Evolutionary conservation across 2,329 filamentous ascomycete species (phyloP), one percentile per base, ranked within the genome.

Genomic region (Neoarthrinium moseri): DNA sequence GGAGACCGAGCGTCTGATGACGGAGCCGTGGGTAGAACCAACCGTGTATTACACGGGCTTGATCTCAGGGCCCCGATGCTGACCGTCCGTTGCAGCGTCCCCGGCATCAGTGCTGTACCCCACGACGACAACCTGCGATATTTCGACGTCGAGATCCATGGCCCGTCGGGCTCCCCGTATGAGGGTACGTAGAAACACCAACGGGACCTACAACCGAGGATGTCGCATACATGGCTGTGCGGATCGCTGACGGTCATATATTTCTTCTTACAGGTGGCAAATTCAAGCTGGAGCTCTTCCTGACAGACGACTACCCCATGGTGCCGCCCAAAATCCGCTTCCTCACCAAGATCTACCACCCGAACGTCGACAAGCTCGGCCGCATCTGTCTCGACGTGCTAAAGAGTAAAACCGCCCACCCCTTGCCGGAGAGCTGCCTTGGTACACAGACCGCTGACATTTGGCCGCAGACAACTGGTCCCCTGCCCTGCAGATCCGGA

Each of bases 281-380:
- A 53, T 99, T 99, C 78, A 92, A 95, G 70, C 86, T 97, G 51
- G 94, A 99, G 70, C 83, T 99, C 17, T 99, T 99, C 69, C 80
- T 99, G 20, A 95, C 95, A 35, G 94, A 99, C 63, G 94, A 99
- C 73, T 99, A 99, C 67, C 94, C 94, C 33, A 99, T 99, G 94
- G 96, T 91, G 26, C 92, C 94, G 44, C 94, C 94, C 36, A 96
- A 96, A 77, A 96, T 99, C 63, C 89, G 94, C 45, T 99, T 99
- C 71, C 78, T 99, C 42, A 99, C 95, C 59, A 96, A 96, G 73
- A 97, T 99, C 68, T 99, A 97, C 71, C 95, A 99, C 68, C 94
- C 94, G 43, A 99, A 99, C 67, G 96, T 99, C 58, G 94, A 99
- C 68, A 95, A 95, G 71, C 83, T 99, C 2, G 94, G 94, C 50